Percentiles rank a stretch among this genome's conserved stretches.
Conservation (phyloP, 2,329 filamentous ascomycete species). For the Cercospora nicotianae region DNA sequence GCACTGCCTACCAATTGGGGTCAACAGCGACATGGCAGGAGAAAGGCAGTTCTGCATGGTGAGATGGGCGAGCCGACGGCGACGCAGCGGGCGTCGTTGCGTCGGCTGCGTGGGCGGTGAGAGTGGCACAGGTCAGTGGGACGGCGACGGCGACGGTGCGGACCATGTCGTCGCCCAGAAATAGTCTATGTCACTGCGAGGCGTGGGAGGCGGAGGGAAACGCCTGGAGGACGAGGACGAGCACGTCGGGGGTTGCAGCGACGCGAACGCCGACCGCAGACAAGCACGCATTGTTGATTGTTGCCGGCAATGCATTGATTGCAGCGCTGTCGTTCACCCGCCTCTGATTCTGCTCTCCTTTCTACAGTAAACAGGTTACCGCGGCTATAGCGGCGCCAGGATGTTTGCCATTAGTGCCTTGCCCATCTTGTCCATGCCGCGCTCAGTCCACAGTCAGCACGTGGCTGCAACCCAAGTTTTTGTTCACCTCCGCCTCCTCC, state of each 20-base stretch:
- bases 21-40: slow-evolving; percentile 31
- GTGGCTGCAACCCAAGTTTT: background rate
- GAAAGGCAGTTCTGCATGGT: slow-evolving; percentile 2
- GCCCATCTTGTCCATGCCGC: background rate
- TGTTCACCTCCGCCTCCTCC: slow-evolving; percentile 1
- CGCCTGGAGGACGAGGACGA: background rate
- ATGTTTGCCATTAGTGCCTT: background rate
- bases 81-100: background rate
- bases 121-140: background rate
- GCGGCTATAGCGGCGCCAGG: background rate
- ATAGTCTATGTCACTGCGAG: background rate
- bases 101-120: background rate
- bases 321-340: background rate
- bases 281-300: background rate
- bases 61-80: background rate
- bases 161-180: background rate
- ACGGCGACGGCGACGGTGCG: background rate
- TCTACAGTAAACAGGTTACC: background rate
- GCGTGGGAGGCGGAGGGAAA: background rate
- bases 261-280: background rate
- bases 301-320: background rate
- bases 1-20: slow-evolving; percentile 35
- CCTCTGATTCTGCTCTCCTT: background rate
- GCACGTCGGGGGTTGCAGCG: background rate
- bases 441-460: slow-evolving; percentile 3